Conservation (phyloP, 805 yeast species). For the Starmerella davenportii region DNA sequence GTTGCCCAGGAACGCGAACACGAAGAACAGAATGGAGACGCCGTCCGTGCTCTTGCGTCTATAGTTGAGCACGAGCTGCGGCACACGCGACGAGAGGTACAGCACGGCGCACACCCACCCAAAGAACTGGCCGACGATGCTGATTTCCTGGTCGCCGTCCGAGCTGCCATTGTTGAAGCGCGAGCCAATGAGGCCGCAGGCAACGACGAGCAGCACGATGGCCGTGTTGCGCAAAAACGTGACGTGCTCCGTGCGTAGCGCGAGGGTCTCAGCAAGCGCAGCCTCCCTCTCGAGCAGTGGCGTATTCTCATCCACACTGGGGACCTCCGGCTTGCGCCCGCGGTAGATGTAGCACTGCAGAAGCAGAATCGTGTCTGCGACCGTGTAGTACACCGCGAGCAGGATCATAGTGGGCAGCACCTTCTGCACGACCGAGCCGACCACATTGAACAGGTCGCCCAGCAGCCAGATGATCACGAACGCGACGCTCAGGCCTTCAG, state of each 20-base stretch:
- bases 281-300: slow-evolving; percentile 11
- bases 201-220: slow-evolving; percentile 47
- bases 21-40: slow-evolving; percentile 76
- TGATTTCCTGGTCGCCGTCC: slow-evolving; percentile 35
- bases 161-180: slow-evolving; percentile 40
- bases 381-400: slow-evolving; percentile 78
- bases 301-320: background rate
- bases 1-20: slow-evolving; percentile 91
- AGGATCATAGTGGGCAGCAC: slow-evolving; percentile 88
- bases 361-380: slow-evolving; percentile 71
- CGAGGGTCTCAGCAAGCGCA: slow-evolving; percentile 6
- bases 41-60: slow-evolving; percentile 88
- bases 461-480: slow-evolving; percentile 82
- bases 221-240: slow-evolving; percentile 20
- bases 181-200: slow-evolving; percentile 83
- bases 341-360: slow-evolving; percentile 75
- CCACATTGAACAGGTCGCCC: slow-evolving; percentile 84
- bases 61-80: slow-evolving; percentile 75
- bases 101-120: slow-evolving; percentile 44
- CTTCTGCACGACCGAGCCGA: slow-evolving; percentile 80
- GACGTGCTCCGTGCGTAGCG: background rate
- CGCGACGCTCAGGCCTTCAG: slow-evolving; percentile 75
- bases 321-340: background rate
- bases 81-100: slow-evolving; percentile 68
- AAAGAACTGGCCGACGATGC: slow-evolving; percentile 66